These are phyloP conservation scores for Raphanus raphanistrum DNA, from an alignment of 345 rosid genomes.

Conservation along the genomic window DNA sequence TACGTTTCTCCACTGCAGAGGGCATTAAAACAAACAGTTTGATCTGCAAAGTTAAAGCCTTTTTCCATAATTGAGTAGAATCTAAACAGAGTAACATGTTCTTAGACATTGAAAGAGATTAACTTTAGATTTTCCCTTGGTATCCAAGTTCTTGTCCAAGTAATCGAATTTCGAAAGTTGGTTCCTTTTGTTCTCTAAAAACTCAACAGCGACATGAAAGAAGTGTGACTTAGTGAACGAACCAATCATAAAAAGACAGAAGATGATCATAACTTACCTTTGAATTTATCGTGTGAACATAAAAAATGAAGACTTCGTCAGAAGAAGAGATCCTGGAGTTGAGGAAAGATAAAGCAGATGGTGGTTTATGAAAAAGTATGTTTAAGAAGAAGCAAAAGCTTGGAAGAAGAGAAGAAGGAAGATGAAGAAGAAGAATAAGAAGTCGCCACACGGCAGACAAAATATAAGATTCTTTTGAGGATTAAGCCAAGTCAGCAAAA, in stretches of 20 bases:
- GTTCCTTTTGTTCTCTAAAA: constrained; percentile 6
- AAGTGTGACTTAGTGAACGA: constrained; percentile 1
- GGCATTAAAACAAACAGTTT: constrained; percentile 11
- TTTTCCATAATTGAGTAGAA: not conserved
- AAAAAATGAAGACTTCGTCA: constrained; percentile 14
- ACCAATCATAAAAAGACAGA: not conserved
- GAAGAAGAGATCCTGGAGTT: constrained; percentile 19
- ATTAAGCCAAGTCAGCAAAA: constrained; percentile 27
- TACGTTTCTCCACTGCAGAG: constrained; percentile 35
- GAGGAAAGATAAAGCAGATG: not conserved
- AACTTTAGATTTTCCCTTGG: not conserved
- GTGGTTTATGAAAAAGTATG: not conserved
- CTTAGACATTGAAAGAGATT: constrained; percentile 12
- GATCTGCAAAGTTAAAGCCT: constrained; percentile 1
- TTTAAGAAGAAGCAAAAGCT: constrained; percentile 24
- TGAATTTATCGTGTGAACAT: not conserved
- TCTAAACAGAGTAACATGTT: not conserved
- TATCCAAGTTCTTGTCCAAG: not conserved
- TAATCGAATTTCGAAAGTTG: constrained; percentile 6
- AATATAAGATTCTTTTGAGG: constrained; percentile 9
- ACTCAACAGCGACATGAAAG: not conserved
- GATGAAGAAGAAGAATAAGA: not conserved
- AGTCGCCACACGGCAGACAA: constrained; percentile 38
- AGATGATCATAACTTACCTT: constrained; percentile 30
- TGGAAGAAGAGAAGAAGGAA: not conserved